Conservation (phyloP, 768 basidiomycete species). For the Xerocomus spinulosus region DNA sequence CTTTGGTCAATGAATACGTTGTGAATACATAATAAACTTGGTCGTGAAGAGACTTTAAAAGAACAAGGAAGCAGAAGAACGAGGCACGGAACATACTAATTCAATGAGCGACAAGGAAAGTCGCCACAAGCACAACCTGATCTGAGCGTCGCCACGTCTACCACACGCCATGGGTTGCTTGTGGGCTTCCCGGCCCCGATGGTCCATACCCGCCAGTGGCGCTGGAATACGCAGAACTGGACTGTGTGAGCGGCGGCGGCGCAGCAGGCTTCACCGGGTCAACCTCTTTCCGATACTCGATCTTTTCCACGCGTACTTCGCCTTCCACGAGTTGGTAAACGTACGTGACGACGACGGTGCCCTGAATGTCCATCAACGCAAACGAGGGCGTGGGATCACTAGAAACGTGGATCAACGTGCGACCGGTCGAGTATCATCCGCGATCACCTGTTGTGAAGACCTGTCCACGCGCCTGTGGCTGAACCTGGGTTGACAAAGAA, state of each 20-base stretch:
- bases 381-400: conserved; percentile 92
- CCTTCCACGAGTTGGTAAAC: conserved; percentile 94
- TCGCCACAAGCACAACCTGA: no score
- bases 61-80: background rate
- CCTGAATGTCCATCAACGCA: conserved; percentile 97
- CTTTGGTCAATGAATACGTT: background rate
- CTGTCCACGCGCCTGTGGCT: conserved; percentile 93
- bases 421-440: no score
- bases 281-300: conserved; percentile 71
- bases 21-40: background rate
- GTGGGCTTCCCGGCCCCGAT: conserved; percentile 25
- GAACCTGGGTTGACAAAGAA: conserved; percentile 97
- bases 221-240: conserved; percentile 32
- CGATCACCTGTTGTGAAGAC: conserved; percentile 28
- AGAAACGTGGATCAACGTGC: no score
- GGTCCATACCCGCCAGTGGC: conserved; percentile 18
- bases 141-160: conserved; percentile 5
- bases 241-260: conserved; percentile 19
- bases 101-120: background rate
- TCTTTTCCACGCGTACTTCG: conserved; percentile 90
- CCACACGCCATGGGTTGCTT: conserved; percentile 26
- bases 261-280: conserved; percentile 34
- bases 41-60: background rate
- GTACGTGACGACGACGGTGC: conserved; percentile 93
- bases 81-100: no score